These are phyloP conservation scores for Plasmodium gonderi DNA, from an alignment of 169 alveolate species.

Conservation along the genomic window DNA sequence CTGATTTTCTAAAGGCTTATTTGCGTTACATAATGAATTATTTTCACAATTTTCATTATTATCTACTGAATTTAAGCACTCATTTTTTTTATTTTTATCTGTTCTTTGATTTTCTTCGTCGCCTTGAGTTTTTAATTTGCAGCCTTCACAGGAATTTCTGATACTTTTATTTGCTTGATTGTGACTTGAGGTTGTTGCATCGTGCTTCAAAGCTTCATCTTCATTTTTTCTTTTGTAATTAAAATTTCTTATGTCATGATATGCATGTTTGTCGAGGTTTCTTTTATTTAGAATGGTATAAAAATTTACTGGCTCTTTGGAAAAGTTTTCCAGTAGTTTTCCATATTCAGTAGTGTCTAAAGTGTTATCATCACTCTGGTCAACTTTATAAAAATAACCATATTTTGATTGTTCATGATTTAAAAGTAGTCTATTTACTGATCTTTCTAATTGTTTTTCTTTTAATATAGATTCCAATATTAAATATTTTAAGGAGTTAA, in stretches of 20 bases:
- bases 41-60: not conserved
- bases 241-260: constrained; percentile 70
- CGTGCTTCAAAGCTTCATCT: constrained; percentile 1
- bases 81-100: not conserved
- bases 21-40: not conserved
- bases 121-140: not conserved
- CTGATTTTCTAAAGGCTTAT: not conserved
- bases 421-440: constrained; percentile 51
- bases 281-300: constrained; percentile 57
- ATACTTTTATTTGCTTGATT: constrained; percentile 25
- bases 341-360: constrained; percentile 69
- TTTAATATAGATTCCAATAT: constrained; percentile 62
- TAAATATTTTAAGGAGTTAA: constrained; percentile 44
- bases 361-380: constrained; percentile 56
- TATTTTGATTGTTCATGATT: constrained; percentile 66
- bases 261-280: constrained; percentile 60
- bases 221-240: constrained; percentile 37
- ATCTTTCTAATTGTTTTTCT: constrained; percentile 67
- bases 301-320: constrained; percentile 61
- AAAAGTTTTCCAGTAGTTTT: constrained; percentile 54
- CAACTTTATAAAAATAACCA: constrained; percentile 62
- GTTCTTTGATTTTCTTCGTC: constrained; percentile 3
- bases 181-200: constrained; percentile 8
- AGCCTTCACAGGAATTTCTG: not conserved
- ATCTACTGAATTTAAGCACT: not conserved